Evolutionary conservation across 2,329 filamentous ascomycete genomes (phyloP), one percentile per base, ranked within the genome.

Genomic region (Calonectria montana): DNA sequence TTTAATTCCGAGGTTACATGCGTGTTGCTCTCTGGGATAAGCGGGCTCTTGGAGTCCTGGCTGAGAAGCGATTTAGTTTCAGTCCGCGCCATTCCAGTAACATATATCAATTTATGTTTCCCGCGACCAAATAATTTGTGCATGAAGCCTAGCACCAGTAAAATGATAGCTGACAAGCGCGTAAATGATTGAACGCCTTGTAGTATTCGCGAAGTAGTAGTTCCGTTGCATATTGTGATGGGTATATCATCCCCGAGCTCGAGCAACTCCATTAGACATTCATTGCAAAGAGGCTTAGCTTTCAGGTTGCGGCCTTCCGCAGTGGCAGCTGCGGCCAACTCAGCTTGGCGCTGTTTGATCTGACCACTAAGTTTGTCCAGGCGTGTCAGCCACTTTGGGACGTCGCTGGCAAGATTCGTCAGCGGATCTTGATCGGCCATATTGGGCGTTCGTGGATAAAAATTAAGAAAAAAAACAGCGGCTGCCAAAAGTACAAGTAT

Each of bases 331-430:
- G 85, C 85, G 39, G 90, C 91, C 69, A 92, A 85, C 78, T 92
- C 90, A 63, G 85, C 82, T 83, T 93, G 91, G 70, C 91, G 90
- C 78, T 88, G 85, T 70, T 90, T 87, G 70, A 93, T 91, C 80
- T 92, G 88, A 71, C 86, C 85, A 78, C 87, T 91, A 69, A 93
- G 86, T 63, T 91, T 88, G 73, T 91, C 88, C 53, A 93, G 86
- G 23, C 89, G 87, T 70, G 84, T 84, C 45, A 89, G 83, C 91
- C 91, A 93, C 79, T 88, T 87, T 16, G 91, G 91, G 48, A 91
- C 86, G 71, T 91, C 89, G 74, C 81, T 84, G 66, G 85, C 84
- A 43, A 93, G 84, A 70, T 87, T 87, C 66, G 84, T 87, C 67
- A 93, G 82, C 31, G 90, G 88, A 71, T 92, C 91, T 5, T 31